Evolutionary conservation across 1,284 basidiomycete species (phyloP), one percentile per base, ranked within the genome.

Genomic region (Microbotryum saponariae): DNA sequence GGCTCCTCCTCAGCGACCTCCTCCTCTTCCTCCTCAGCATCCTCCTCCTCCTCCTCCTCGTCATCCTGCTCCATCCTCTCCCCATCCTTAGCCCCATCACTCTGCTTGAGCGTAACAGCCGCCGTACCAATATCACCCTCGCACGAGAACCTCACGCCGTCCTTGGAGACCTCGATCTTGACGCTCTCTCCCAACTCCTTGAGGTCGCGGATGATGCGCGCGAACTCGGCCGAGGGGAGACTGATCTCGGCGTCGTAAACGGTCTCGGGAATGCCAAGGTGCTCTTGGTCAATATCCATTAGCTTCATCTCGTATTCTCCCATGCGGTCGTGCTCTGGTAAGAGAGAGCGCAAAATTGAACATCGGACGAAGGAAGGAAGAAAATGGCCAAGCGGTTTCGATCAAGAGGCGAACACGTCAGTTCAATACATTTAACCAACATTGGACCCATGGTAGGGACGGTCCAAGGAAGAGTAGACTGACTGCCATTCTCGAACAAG

Each of bases 221-320:
- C 79, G 74, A 97, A 97, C 76, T 98, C 96, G 55, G 80, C 68
- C 0, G 91, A 85, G 9, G 88, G 84, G 84, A 99, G 86, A 37
- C 86, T 87, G 60, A 98, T 86, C 58, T 89, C 87, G 21, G 91
- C 91, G 73, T 98, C 94, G 77, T 98, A 99, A 65, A 93, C 88
- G 3, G 96, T 99, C 71, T 97, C 92, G n/a, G 96, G 96, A 72
- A 98, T 97, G 56, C 89, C 89, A 59, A 98, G 87, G 61, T 86
- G 87, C 77, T 98, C 96, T 31, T 88, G 81, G 77, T 99, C 94
- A 73, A 99, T 99, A 74, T 98, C 96, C 93, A 99, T 97, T 59
- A 98, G 84, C 77, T 97, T 98, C 86, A 99, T 91, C 73, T 97
- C 93, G 78, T 97, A 98, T 75, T 98, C 91, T 27, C 91, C 92